Percentiles rank a stretch among this genome's conserved stretches.
phyloP scores from a whole-genome alignment of 306 rosid species.

The Corylus americana region DNA sequence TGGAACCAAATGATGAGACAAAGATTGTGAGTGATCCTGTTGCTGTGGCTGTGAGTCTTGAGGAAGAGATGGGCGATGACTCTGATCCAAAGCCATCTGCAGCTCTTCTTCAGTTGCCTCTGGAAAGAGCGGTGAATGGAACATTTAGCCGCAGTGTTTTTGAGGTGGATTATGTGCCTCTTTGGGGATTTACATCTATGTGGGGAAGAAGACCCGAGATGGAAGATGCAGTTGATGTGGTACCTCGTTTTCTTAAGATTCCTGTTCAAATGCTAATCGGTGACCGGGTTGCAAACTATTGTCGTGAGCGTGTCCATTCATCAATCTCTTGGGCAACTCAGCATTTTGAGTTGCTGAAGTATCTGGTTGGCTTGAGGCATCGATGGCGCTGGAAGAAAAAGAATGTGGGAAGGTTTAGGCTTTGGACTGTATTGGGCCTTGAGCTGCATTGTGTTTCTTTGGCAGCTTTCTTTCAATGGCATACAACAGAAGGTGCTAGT shows the following conservation, averaged over 20 bases:
- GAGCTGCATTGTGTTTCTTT: too few species aligned
- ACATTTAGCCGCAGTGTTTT: slow-evolving; percentile 69
- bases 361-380: too few species aligned
- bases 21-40: slow-evolving; percentile 45
- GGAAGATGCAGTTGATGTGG: slow-evolving; percentile 76
- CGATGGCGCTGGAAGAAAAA: too few species aligned
- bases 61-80: slow-evolving; percentile 44
- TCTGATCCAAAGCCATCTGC: slow-evolving; percentile 38
- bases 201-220: slow-evolving; percentile 92
- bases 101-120: slow-evolving; percentile 46
- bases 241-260: slow-evolving; percentile 60
- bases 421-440: too few species aligned
- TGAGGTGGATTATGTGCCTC: slow-evolving; percentile 78
- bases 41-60: slow-evolving; percentile 49
- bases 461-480: too few species aligned
- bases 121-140: slow-evolving; percentile 48
- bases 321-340: too few species aligned
- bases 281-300: too few species aligned
- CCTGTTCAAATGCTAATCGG: slow-evolving; percentile 79
- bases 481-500: too few species aligned
- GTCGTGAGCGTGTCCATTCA: too few species aligned
- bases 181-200: slow-evolving; percentile 71
- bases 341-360: too few species aligned
- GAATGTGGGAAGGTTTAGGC: too few species aligned
- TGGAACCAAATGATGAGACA: slow-evolving; percentile 32